These are phyloP conservation scores for Holtermannia corniformis DNA, from an alignment of 768 basidiomycete genomes.

Conservation along the genomic window DNA sequence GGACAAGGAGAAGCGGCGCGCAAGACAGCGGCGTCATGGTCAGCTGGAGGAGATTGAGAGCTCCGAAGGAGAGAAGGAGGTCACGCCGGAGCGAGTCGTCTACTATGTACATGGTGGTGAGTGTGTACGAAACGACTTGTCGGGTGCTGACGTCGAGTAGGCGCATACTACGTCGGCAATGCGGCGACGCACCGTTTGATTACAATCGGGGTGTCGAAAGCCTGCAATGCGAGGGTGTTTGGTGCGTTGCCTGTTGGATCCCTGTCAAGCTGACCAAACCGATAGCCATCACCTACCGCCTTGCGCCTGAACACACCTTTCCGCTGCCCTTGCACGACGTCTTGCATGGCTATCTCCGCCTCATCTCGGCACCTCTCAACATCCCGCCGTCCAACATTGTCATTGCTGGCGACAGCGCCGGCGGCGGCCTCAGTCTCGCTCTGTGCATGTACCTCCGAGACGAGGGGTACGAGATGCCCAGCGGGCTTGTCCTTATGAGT, in stretches of 20 bases:
- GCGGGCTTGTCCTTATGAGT: slow-evolving; percentile 77
- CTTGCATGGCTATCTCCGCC: slow-evolving; percentile 73
- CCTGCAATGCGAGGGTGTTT: slow-evolving; percentile 80
- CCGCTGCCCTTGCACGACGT: slow-evolving; percentile 82
- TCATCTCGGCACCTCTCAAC: slow-evolving; percentile 68
- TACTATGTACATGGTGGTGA: slow-evolving; percentile 86
- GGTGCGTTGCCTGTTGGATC: slow-evolving; percentile 44
- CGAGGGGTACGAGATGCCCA: slow-evolving; percentile 70
- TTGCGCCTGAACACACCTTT: slow-evolving; percentile 90
- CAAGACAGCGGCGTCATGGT: slow-evolving; percentile 1
- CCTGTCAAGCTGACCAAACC: slow-evolving; percentile 3
- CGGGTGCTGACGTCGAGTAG: too few relatives aligned
- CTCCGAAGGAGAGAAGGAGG: slow-evolving; percentile 4
- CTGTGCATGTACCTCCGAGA: slow-evolving; percentile 92
- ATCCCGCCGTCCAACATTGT: slow-evolving; percentile 82
- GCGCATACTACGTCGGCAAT: slow-evolving; percentile 86
- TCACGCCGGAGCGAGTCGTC: slow-evolving; percentile 58
- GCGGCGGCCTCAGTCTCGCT: slow-evolving; percentile 76
- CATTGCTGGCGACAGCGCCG: slow-evolving; percentile 77
- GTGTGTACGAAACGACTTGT: slow-evolving; percentile 24
- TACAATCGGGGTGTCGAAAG: slow-evolving; percentile 82
- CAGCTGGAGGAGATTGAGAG: neutral
- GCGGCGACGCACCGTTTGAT: slow-evolving; percentile 82
- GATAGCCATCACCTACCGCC: slow-evolving; percentile 82
- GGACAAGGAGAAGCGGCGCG: slow-evolving; percentile 6